phyloP scores from a whole-genome alignment of 305 asterid species.

The Ilex paraguariensis region DNA sequence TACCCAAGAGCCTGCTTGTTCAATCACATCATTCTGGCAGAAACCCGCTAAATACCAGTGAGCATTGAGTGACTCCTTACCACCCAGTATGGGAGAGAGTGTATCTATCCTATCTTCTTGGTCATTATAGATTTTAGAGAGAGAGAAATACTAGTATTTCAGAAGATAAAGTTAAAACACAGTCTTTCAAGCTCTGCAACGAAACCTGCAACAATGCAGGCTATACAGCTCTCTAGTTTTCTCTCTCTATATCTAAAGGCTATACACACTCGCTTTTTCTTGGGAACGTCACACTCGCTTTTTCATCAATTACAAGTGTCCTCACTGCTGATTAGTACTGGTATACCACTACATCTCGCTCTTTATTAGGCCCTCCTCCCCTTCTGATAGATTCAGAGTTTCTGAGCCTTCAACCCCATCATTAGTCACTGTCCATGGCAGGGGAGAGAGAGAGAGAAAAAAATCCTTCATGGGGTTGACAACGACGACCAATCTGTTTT shows the following conservation, averaged over 20 bases:
- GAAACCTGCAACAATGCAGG: conserved; percentile 40
- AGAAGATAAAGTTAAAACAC: conserved; percentile 51
- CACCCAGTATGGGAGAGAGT: not conserved
- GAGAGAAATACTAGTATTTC: conserved; percentile 47
- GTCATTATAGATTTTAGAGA: conserved; percentile 18
- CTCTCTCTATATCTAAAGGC: conserved; percentile 6
- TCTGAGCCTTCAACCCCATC: conserved; percentile 30
- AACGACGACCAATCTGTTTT: conserved; percentile 15
- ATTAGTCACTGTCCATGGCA: conserved; percentile 42
- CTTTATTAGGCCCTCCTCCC: too few species aligned
- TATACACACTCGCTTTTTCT: conserved; percentile 11
- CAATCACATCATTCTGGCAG: conserved; percentile 68
- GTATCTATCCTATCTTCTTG: not conserved
- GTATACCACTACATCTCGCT: not conserved
- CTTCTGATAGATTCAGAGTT: conserved; percentile 5
- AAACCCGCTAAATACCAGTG: conserved; percentile 17
- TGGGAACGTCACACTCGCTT: too few species aligned
- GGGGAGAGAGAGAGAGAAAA: conserved; percentile 27
- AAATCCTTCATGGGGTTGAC: conserved; percentile 41
- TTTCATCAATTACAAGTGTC: conserved; percentile 3
- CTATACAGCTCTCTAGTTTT: conserved; percentile 11
- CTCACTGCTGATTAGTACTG: conserved; percentile 8
- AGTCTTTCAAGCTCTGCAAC: conserved; percentile 68
- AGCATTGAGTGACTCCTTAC: conserved; percentile 3
- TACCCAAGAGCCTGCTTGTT: conserved; percentile 39